Evolutionary conservation across 2,329 filamentous ascomycete genomes (phyloP), one percentile per base, ranked within the genome.

Genomic region (Leptographium radiaticola): DNA sequence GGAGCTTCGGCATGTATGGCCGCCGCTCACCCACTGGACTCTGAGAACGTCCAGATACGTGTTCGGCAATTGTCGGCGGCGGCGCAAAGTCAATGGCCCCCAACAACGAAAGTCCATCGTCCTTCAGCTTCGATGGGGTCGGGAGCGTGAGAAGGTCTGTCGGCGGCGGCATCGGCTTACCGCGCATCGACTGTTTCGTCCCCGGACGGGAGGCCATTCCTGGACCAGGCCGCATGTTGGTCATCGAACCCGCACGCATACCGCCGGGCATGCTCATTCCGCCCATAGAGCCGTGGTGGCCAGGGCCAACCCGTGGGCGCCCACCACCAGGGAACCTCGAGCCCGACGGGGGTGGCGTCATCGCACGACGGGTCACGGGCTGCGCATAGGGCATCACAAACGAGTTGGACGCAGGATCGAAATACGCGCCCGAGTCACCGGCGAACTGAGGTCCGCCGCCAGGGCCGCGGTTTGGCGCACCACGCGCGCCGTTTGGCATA

Each of bases 341-440:
- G 48, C 73, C 73, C 50, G 74, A 73, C 2, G 91, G 90, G 18
- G 91, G 91, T 52, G 91, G 91, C 20, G 91, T 97, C 91, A 97
- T 96, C 52, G 91, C 91, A 63, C 91, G 87, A 62, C 91, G 87
- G 58, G 81, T 84, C 16, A 95, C 79, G 12, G 88, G 89, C 67
- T 96, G 81, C 12, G 90, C 87, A 61, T 86, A 96, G 2, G 90
- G 81, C 77, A 85, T 84, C 55, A 89, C 80, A 62, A 89, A 91
- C 20, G 83, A 76, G 62, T 83, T 83, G 38, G 75, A 77, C 12
- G 81, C 76, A 10, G 84, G 79, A 60, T 87, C 83, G 55, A 82
- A 86, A 64, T 80, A 83, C 8, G 78, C 72, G 30, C 80, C 55
- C 6, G 55, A 78, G 54, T 88, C 84, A n/a, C 76, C 80, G 48